Evolutionary conservation across 164 flowering plant genomes (phyloP).

Genomic region (Protea cynaroides): DNA sequence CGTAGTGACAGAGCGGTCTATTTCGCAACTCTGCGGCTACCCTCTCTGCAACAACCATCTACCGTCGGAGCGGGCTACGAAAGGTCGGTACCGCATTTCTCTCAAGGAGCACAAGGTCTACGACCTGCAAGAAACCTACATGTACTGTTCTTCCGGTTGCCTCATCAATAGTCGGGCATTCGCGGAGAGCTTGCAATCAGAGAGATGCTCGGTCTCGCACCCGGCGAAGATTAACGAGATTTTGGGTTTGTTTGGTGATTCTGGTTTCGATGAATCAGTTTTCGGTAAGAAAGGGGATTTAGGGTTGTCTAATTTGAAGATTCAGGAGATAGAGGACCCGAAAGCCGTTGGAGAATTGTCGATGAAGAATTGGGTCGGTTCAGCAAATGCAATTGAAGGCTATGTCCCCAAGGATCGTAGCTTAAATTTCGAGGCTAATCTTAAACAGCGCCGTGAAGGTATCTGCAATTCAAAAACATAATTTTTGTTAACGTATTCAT

Average conservation of each 20-base stretch:
- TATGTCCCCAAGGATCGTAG: constrained; percentile 59
- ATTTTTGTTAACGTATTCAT: no score
- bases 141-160: constrained; percentile 66
- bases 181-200: constrained; percentile 39
- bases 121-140: constrained; percentile 60
- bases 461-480: background rate
- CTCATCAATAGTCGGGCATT: constrained; percentile 57
- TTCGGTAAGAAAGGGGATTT: constrained; percentile 35
- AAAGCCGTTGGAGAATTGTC: constrained; percentile 39
- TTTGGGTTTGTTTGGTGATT: constrained; percentile 46
- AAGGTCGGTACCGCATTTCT: constrained; percentile 66
- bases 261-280: constrained; percentile 20
- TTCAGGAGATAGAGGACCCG: constrained; percentile 49
- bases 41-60: constrained; percentile 63
- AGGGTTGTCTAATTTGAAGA: constrained; percentile 42
- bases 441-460: constrained; percentile 33
- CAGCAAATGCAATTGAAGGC: constrained; percentile 89
- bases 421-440: constrained; percentile 1
- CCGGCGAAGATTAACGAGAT: constrained; percentile 36
- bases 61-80: constrained; percentile 36
- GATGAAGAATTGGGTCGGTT: constrained; percentile 64
- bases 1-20: constrained; percentile 76
- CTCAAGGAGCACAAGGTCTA: constrained; percentile 80
- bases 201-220: constrained; percentile 35
- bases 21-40: constrained; percentile 61